phyloP scores from a whole-genome alignment of 2,329 filamentous ascomycete genomes.

The Diaporthe longicolla region DNA sequence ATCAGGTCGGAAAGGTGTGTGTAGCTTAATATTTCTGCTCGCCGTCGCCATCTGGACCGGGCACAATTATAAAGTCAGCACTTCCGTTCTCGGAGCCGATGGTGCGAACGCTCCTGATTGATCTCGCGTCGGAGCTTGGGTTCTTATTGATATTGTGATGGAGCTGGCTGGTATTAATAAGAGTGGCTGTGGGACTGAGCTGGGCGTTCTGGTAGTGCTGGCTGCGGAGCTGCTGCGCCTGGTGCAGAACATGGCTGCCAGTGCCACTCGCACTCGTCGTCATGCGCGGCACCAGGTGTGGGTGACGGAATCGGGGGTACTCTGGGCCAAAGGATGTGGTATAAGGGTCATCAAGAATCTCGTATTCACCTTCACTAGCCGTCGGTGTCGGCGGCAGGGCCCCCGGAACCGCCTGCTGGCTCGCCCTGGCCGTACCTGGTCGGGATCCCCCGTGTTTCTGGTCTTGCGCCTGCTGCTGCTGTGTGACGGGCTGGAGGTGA shows the following conservation, averaged over 20 bases:
- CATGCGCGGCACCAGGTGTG: slow-evolving; percentile 42
- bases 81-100: slow-evolving; percentile 52
- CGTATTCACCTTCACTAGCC: slow-evolving; percentile 74
- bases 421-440: slow-evolving; percentile 66
- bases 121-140: slow-evolving; percentile 41
- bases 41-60: slow-evolving; percentile 58
- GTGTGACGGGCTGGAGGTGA: slow-evolving; percentile 49
- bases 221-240: slow-evolving; percentile 41
- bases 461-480: slow-evolving; percentile 42
- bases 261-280: slow-evolving; percentile 37
- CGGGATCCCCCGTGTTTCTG: slow-evolving; percentile 61
- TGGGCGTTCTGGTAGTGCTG: slow-evolving; percentile 42
- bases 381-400: slow-evolving; percentile 73
- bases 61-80: slow-evolving; percentile 60
- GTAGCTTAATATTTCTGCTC: slow-evolving; percentile 46
- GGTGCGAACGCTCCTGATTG: slow-evolving; percentile 42
- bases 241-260: slow-evolving; percentile 33
- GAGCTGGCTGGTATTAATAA: slow-evolving; percentile 46
- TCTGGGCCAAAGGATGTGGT: slow-evolving; percentile 44
- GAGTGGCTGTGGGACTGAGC: slow-evolving; percentile 44
- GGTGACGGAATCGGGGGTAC: slow-evolving; percentile 42
- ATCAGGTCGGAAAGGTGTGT: slow-evolving; percentile 5
- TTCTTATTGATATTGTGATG: slow-evolving; percentile 44
- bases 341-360: slow-evolving; percentile 50
- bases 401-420: slow-evolving; percentile 66